phyloP scores from a whole-genome alignment of 192 early-diverging fungal genomes.

The Backusella circina region DNA sequence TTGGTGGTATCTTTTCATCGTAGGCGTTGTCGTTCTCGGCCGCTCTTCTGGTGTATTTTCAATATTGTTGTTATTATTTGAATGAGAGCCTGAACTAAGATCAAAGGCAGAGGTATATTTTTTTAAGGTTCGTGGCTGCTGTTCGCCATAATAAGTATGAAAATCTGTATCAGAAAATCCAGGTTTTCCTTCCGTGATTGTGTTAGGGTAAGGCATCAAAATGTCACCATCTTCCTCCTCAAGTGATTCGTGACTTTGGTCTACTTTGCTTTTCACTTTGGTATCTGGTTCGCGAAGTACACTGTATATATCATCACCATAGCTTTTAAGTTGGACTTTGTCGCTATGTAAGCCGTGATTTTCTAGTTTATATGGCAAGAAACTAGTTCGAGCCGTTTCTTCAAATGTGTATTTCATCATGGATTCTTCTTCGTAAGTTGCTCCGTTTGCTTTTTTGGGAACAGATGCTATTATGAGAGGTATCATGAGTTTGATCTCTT shows the following conservation, averaged over 20 bases:
- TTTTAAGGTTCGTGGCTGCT: not conserved
- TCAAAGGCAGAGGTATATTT: slow-evolving; percentile 28
- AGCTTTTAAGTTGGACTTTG: not conserved
- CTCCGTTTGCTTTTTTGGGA: not conserved
- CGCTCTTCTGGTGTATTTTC: not conserved
- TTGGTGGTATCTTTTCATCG: not conserved
- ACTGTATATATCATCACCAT: not conserved
- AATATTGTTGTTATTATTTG: not conserved
- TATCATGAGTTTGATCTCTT: slow-evolving; percentile 25
- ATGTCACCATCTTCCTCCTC: not conserved
- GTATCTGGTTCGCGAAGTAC: not conserved
- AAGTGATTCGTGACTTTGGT: not conserved
- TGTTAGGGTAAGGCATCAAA: not conserved
- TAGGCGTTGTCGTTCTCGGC: slow-evolving; percentile 14
- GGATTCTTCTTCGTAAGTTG: not conserved
- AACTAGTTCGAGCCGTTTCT: not conserved
- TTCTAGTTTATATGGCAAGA: not conserved
- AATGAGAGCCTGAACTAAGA: slow-evolving; percentile 4
- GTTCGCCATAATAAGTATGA: not conserved
- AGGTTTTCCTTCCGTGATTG: not conserved
- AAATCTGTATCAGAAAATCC: not conserved
- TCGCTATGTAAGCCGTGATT: not conserved
- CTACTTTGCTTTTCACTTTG: not conserved
- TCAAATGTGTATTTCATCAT: slow-evolving; percentile 12
- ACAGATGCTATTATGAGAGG: slow-evolving; percentile 26